Percentiles rank a stretch among this genome's conserved stretches.
Conservation (phyloP, 371 early-diverging fungal species). For the Mortierella sp. region DNA sequence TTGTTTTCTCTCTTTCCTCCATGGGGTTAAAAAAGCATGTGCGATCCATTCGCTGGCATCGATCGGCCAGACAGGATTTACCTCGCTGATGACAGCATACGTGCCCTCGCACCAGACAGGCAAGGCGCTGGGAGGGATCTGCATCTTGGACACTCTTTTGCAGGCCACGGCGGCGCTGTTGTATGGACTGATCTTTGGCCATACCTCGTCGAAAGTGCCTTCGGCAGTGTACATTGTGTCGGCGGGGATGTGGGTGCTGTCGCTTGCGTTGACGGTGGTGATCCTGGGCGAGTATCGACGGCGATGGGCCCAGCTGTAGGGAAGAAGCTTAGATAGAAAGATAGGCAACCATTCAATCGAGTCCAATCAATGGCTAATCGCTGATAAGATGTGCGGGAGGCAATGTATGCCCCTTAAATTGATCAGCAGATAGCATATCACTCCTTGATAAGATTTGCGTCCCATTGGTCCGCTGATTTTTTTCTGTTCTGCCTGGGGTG, state of each 20-base stretch:
- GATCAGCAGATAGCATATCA: conserved; percentile 20
- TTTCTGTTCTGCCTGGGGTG: not conserved
- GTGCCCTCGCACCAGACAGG: conserved; percentile 31
- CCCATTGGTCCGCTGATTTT: conserved; percentile 3
- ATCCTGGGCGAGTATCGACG: not conserved
- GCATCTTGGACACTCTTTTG: conserved; percentile 22
- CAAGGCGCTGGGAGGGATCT: conserved; percentile 27
- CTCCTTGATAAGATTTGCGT: not conserved
- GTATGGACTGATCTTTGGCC: conserved; percentile 30
- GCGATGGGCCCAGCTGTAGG: not conserved
- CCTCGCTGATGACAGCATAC: conserved; percentile 24
- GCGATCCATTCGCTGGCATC: conserved; percentile 16
- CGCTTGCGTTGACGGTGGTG: not conserved
- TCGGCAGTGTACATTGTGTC: conserved; percentile 20
- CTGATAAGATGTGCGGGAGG: not conserved
- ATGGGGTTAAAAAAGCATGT: conserved; percentile 6
- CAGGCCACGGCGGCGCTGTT: conserved; percentile 9
- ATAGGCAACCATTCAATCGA: not conserved
- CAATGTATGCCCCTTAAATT: not conserved
- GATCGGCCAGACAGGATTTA: conserved; percentile 14
- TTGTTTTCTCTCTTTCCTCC: not conserved
- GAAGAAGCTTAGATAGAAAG: not conserved
- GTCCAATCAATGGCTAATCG: too few relatives aligned
- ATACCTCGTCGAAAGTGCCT: conserved; percentile 21
- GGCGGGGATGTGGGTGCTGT: not conserved